Conservation (phyloP, 2,329 filamentous ascomycete species). For the Claviceps spartinae region DNA sequence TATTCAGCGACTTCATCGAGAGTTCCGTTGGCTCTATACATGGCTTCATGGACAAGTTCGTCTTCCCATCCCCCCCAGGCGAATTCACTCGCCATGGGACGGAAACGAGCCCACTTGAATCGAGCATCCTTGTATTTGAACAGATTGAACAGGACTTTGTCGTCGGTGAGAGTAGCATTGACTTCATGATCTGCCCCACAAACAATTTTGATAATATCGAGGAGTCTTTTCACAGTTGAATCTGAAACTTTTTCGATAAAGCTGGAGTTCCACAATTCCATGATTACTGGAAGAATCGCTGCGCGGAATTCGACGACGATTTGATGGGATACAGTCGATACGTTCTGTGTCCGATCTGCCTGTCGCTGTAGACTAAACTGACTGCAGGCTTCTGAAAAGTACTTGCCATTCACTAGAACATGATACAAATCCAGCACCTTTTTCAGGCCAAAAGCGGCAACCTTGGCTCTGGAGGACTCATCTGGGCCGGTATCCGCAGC, state of each 20-base stretch:
- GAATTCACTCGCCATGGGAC: conserved; percentile 19
- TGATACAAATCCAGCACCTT: conserved; percentile 76
- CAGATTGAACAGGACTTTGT: conserved; percentile 23
- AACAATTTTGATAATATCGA: conserved; percentile 72
- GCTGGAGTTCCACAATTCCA: conserved; percentile 71
- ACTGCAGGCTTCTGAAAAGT: conserved; percentile 62
- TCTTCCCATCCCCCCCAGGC: conserved; percentile 27
- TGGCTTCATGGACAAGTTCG: conserved; percentile 59
- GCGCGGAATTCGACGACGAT: conserved; percentile 78
- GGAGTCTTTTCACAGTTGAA: conserved; percentile 61
- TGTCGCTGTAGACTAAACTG: conserved; percentile 31
- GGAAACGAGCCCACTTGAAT: conserved; percentile 32
- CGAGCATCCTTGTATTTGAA: conserved; percentile 29
- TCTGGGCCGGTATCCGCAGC: conserved; percentile 28
- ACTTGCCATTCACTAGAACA: conserved; percentile 62
- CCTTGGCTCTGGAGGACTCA: conserved; percentile 31
- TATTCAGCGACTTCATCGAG: conserved; percentile 54
- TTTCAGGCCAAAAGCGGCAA: conserved; percentile 50
- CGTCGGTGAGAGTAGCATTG: conserved; percentile 47
- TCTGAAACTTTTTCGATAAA: conserved; percentile 71
- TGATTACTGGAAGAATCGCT: conserved; percentile 62
- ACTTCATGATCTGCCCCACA: conserved; percentile 65
- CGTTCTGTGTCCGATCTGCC: conserved; percentile 27
- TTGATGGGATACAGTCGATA: conserved; percentile 43
- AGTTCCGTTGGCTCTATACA: conserved; percentile 69